Evolutionary conservation across 495 filamentous ascomycete genomes (phyloP), one percentile per base, ranked within the genome.

Genomic region (Astrothelium macrocarpum): DNA sequence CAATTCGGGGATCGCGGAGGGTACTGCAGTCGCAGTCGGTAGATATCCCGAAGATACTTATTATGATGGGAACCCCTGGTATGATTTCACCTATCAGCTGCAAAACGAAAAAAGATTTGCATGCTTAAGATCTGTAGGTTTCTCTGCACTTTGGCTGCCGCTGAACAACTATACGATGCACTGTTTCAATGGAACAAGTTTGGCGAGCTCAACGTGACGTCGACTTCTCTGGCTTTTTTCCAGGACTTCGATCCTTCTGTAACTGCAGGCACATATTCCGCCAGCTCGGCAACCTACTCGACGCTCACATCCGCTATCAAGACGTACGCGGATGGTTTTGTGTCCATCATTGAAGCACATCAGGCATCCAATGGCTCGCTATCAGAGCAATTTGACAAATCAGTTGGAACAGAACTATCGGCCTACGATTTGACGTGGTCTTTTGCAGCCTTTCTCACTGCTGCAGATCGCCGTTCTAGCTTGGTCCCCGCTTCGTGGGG

Each of bases 21-120:
- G 82, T 14, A 68, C 73, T 12, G 84, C 84, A 3, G 80, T 84
- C 25, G 84, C 86, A 16, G 78, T 88, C 10, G 88, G 88, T 53
- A 73, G 88, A 25, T 91, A 91, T 69, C 70, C 85, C 1, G 86
- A 89, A 67, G 87, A 90, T 65, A 69, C 75, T 2, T 90, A 89
- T 68, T 83, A 84, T 68, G 80, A 81, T 59, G 85, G 84, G 23
- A 85, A 87, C 72, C 84, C 83, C 4, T 62, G 25, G 29, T 60
- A 46, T 26, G 45, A 49, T 49, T 18, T 16, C 20, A 20, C n/a
- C 20, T 29, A 18, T 20, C 18, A 49, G 43, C 10, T 11, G 43
- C 43, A 11, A 49, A 18, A 3, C 3, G 7, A 5, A 18, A 10
- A 11, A 3, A 49, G 3, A 10, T 20, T 18, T 49, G 43, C n/a